These are phyloP conservation scores for Porcisia hertigi DNA, from an alignment of 208 protist genomes.

Conservation along the genomic window DNA sequence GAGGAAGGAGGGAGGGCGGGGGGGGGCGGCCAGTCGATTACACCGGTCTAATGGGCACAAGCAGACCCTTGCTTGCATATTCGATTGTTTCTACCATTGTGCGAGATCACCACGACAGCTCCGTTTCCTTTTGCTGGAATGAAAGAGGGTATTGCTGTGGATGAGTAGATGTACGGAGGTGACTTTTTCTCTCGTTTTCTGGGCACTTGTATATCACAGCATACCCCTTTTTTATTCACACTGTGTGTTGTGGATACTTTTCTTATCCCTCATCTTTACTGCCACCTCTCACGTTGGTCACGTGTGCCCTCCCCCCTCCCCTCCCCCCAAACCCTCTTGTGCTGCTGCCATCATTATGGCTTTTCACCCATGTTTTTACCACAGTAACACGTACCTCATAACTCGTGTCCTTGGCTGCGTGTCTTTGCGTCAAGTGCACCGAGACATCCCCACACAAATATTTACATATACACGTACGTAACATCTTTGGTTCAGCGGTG, in stretches of 20 bases:
- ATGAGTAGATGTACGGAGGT: not conserved
- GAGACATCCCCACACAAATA: not conserved
- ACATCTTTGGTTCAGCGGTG: not conserved
- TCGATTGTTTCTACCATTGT: not conserved
- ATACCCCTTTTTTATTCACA: not conserved
- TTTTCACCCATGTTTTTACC: not conserved
- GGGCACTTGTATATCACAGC: not conserved
- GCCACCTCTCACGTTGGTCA: no score
- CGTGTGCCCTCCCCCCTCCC: not conserved
- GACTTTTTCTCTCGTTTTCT: not conserved
- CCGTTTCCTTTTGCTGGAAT: not conserved
- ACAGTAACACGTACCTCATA: not conserved
- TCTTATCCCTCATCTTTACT: no score
- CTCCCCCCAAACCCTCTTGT: not conserved
- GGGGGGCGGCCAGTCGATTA: not conserved
- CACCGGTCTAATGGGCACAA: not conserved
- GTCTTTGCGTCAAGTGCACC: not conserved
- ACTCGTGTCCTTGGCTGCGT: not conserved
- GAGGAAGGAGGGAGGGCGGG: not conserved
- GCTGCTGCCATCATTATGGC: not conserved
- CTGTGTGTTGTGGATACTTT: not conserved
- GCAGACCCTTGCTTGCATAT: not conserved
- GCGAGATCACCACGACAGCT: not conserved
- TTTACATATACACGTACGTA: not conserved
- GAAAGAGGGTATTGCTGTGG: not conserved